phyloP scores from a whole-genome alignment of 306 rosid species.

The Acacia acuminata region DNA sequence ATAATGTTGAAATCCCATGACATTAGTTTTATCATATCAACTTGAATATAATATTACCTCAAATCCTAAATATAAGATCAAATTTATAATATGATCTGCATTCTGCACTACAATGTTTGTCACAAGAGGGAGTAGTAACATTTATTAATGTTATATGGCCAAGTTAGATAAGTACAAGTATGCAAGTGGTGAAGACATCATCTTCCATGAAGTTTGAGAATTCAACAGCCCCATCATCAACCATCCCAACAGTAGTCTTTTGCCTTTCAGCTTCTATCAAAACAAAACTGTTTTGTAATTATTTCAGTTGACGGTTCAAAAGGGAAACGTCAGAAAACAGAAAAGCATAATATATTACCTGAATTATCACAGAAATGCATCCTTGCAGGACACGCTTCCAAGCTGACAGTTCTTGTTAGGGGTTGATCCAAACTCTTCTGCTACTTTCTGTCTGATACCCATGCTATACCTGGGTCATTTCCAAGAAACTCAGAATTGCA shows the following conservation, averaged over 20 bases:
- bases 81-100: no score
- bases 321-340: not conserved
- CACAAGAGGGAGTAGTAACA: not conserved
- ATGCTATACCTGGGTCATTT: constrained; percentile 60
- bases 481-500: not conserved
- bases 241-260: constrained; percentile 46
- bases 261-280: constrained; percentile 95
- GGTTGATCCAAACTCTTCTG: constrained; percentile 67
- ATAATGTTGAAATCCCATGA: not conserved
- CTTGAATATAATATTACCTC: not conserved
- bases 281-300: not conserved
- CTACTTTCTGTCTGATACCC: constrained; percentile 73
- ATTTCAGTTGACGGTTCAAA: not conserved
- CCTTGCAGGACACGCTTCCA: constrained; percentile 77
- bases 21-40: not conserved
- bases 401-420: constrained; percentile 70
- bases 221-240: constrained; percentile 71
- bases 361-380: constrained; percentile 74
- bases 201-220: constrained; percentile 49
- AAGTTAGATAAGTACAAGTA: constrained; percentile 56
- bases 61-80: no score
- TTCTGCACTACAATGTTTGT: no score
- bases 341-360: constrained; percentile 43
- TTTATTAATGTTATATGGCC: not conserved
- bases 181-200: constrained; percentile 55